Evolutionary conservation across 352 stramenopile species (phyloP).

Genomic region (Phytophthora meadii): DNA sequence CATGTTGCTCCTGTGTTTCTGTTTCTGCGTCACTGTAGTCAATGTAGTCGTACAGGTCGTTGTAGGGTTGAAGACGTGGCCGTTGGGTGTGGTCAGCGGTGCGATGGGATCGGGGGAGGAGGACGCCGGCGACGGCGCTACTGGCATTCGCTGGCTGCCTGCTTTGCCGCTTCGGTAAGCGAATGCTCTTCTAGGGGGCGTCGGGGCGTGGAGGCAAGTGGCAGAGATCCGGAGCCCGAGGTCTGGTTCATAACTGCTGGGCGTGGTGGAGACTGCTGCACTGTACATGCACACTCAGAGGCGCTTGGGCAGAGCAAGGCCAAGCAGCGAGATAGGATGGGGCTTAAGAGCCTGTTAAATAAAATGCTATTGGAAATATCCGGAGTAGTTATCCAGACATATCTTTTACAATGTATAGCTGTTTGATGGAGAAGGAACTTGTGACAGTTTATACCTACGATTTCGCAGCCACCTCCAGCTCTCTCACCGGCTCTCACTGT

Average conservation of each 20-base stretch:
- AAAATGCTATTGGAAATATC: neutral
- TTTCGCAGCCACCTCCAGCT: conserved; percentile 7
- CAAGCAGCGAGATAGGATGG: conserved; percentile 32
- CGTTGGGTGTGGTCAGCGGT: neutral
- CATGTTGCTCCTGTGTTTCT: conserved; percentile 28
- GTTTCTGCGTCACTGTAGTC: conserved; percentile 2
- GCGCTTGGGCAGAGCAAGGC: conserved; percentile 15
- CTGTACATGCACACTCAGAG: conserved; percentile 18
- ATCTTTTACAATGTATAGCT: neutral
- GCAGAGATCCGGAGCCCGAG: conserved; percentile 36
- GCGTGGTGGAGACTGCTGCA: conserved; percentile 5
- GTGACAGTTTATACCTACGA: neutral
- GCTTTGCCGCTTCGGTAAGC: conserved; percentile 15
- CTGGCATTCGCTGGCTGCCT: conserved; percentile 33
- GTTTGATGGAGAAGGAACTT: neutral
- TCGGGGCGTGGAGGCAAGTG: conserved; percentile 17
- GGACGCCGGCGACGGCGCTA: conserved; percentile 3
- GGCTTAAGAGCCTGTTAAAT: neutral
- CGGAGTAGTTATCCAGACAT: no score
- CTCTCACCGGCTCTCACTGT: conserved; percentile 30
- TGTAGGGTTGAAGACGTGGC: neutral
- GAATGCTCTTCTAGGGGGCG: conserved; percentile 28
- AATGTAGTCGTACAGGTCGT: neutral
- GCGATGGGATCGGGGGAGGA: conserved; percentile 7
- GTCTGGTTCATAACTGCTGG: conserved; percentile 41